Percentiles rank a stretch among this genome's conserved stretches.
These are phyloP conservation scores for Codiaeum variegatum DNA, from an alignment of 441 rosid species.

Conservation along the genomic window DNA sequence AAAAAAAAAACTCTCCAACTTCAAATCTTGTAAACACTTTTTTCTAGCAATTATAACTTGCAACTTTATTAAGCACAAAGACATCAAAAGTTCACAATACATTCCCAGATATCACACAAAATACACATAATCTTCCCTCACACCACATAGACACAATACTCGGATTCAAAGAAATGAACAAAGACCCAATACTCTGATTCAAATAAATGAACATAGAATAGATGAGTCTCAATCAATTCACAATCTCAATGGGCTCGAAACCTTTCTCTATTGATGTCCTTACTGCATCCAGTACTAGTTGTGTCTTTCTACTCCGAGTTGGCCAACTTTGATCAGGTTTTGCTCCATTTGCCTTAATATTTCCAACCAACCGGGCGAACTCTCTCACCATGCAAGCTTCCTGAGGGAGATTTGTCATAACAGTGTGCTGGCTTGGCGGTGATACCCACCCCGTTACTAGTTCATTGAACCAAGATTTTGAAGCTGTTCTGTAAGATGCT, in stretches of 20 bases:
- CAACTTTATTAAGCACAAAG: no score
- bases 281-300: conserved; percentile 59
- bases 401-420: conserved; percentile 51
- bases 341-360: conserved; percentile 45
- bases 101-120: no score
- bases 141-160: background rate
- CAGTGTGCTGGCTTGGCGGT: conserved; percentile 38
- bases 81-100: no score
- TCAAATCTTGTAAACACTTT: no score
- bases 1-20: no score
- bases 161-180: background rate
- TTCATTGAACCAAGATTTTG: conserved; percentile 47
- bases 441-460: conserved; percentile 43
- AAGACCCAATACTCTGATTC: background rate
- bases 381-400: conserved; percentile 72
- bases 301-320: conserved; percentile 58
- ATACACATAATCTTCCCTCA: no score
- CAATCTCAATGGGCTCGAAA: conserved; percentile 44
- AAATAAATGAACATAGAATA: background rate
- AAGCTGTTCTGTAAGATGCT: conserved; percentile 38
- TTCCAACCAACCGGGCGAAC: conserved; percentile 53
- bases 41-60: no score
- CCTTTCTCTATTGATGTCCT: conserved; percentile 55
- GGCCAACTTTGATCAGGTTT: conserved; percentile 67
- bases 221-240: background rate